phyloP scores from a whole-genome alignment of 1,284 basidiomycete genomes.

The Stygiomarasmius scandens region DNA sequence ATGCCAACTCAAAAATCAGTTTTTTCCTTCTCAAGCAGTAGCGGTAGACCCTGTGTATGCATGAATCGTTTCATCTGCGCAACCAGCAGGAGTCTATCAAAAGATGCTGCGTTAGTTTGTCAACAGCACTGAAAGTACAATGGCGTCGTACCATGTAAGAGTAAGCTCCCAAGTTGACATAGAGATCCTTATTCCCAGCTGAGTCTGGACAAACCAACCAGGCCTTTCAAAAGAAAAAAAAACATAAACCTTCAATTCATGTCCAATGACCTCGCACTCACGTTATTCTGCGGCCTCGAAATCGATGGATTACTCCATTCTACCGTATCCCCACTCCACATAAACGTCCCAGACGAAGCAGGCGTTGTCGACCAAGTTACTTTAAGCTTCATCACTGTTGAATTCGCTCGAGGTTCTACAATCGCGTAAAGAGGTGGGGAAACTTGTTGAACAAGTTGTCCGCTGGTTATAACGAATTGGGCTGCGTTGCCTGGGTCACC shows the following conservation, averaged over 20 bases:
- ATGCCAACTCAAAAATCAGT: too few species aligned
- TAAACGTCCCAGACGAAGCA: constrained; percentile 53
- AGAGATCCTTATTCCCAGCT: constrained; percentile 48
- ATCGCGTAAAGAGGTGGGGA: constrained; percentile 44
- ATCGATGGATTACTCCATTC: constrained; percentile 55
- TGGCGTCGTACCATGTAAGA: constrained; percentile 33
- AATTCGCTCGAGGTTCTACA: constrained; percentile 50
- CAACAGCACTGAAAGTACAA: not conserved
- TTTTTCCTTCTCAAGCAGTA: not conserved
- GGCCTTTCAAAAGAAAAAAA: constrained; percentile 35
- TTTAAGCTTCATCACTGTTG: constrained; percentile 50
- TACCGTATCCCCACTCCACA: constrained; percentile 55
- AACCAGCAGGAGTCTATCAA: constrained; percentile 54
- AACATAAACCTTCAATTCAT: not conserved
- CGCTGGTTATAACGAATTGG: constrained; percentile 54
- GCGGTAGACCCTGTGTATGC: constrained; percentile 53
- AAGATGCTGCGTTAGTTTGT: not conserved
- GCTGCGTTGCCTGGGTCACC: constrained; percentile 52
- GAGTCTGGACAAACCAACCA: constrained; percentile 59
- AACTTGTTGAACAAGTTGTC: constrained; percentile 49
- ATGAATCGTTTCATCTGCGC: constrained; percentile 65
- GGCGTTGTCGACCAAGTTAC: constrained; percentile 52
- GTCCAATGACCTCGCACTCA: constrained; percentile 27
- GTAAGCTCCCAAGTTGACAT: constrained; percentile 62
- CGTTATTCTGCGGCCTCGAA: constrained; percentile 51